Percentiles rank a stretch among this genome's conserved stretches.
These are phyloP conservation scores for Cucurbita maxima DNA, from an alignment of 306 rosid species.

Conservation along the genomic window DNA sequence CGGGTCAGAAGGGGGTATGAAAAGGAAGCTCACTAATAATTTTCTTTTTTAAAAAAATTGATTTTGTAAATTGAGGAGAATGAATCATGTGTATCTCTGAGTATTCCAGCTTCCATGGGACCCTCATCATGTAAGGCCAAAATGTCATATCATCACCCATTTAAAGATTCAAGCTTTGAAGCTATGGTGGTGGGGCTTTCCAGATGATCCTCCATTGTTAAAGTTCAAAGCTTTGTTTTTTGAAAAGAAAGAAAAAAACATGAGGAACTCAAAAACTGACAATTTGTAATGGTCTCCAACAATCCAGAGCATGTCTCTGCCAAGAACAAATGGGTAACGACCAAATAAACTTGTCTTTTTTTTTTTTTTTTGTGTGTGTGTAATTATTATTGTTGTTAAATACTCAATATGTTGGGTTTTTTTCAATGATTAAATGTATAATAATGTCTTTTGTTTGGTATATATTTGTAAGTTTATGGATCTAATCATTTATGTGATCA, in stretches of 20 bases:
- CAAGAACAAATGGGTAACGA: not conserved
- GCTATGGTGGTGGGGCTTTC: constrained; percentile 1
- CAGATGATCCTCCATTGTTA: not conserved
- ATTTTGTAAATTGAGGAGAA: not conserved
- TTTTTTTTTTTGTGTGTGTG: no score
- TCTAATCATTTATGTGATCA: no score
- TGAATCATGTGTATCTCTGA: not conserved
- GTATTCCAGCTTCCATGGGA: not conserved
- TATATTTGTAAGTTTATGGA: no score
- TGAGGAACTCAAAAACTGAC: not conserved
- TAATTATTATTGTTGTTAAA: no score
- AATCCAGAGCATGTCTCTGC: not conserved
- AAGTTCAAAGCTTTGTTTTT: not conserved
- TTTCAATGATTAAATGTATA: no score
- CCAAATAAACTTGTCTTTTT: not conserved
- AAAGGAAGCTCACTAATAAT: constrained; percentile 24
- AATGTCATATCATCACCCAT: not conserved
- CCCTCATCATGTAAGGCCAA: not conserved
- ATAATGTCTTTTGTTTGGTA: not conserved
- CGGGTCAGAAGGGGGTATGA: constrained; percentile 17
- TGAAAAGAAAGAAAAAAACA: not conserved
- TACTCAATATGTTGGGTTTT: no score
- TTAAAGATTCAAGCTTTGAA: not conserved
- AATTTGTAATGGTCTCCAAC: not conserved
- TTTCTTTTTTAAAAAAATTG: not conserved